A percentile compares a stretch with the other conserved stretches of the same genome.
These are phyloP conservation scores for Plectranthus barbatus DNA, from an alignment of 257 asterid genomes.

Conservation along the genomic window DNA sequence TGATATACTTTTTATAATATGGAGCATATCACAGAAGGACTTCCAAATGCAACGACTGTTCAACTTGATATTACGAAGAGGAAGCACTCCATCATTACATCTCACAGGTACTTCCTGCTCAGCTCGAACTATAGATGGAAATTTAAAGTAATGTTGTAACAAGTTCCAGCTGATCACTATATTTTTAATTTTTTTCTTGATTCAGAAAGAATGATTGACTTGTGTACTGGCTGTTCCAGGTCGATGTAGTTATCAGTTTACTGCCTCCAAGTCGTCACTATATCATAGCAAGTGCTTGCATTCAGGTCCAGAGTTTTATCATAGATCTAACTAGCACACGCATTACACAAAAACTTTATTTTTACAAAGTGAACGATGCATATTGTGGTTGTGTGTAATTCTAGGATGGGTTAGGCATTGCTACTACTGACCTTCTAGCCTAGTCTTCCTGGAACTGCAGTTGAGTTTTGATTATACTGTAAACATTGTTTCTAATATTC, in stretches of 20 bases:
- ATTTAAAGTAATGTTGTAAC: not conserved
- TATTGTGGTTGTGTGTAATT: not conserved
- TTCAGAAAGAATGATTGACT: conserved; percentile 1
- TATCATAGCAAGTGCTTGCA: conserved; percentile 67
- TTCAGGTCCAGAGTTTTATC: conserved; percentile 47
- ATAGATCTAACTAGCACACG: not conserved
- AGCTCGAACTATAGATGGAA: not conserved
- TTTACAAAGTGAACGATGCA: not conserved
- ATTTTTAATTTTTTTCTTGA: not conserved
- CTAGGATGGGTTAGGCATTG: not conserved
- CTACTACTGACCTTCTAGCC: too few relatives aligned
- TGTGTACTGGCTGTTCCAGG: conserved; percentile 41
- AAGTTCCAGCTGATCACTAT: not conserved
- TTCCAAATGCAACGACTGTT: conserved; percentile 68
- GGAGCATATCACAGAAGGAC: conserved; percentile 60
- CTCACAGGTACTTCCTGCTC: conserved; percentile 42
- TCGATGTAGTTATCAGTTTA: conserved; percentile 83
- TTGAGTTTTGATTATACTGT: not conserved
- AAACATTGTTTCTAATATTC: not conserved
- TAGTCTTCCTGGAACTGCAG: too few relatives aligned
- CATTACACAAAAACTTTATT: too few relatives aligned
- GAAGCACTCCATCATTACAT: conserved; percentile 43
- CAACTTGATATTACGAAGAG: conserved; percentile 61
- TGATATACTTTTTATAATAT: conserved; percentile 2
- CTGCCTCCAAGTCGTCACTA: conserved; percentile 86